Evolutionary conservation across 257 asterid genomes (phyloP), one percentile per base, ranked within the genome.

Genomic region (Parsonsia alboflavescens): DNA sequence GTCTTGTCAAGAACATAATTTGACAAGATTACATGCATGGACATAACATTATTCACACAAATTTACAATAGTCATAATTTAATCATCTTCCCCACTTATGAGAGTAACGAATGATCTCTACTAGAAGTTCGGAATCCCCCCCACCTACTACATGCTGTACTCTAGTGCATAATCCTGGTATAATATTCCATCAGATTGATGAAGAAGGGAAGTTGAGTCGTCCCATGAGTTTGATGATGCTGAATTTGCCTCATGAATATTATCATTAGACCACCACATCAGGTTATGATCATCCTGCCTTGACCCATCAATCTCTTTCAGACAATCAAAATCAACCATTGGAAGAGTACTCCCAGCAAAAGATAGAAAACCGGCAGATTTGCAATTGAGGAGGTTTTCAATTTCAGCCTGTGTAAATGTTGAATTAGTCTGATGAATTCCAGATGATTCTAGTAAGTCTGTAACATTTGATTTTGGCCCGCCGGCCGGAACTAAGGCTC

Each of bases 181-280:
- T 69, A 50, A 10, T 19, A 86, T 75, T 67, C 78, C 91, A 46
- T 79, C 89, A 62, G 89, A 39, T 54, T 83, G 90, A 63, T 82
- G 86, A 77, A 86, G 39, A 74, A 81, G 74, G 73, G 81, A 73
- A 53, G 79, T 67, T 2, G 95, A 87, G 36, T 80, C 90, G 36
- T 80, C 91, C 98, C 96, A 89, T 42, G 90, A 78, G 64, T 49
- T 84, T 10, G 89, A 84, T 0, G 96, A 82, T 0, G 84, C 71
- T 5, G 91, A 84, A 75, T 78, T 85, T 24, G 89, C 73, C 16
- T 89, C 96, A n/a, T 5, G 7, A 42, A 89, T 80, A n/a, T 87
- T 93, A 64, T 87, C 92, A 59, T 81, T 83, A 49, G 83, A 48
- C 97, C 92, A 89, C 97, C 97, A 93, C 28, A 78, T 82, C 44